Evolutionary conservation across 2,329 filamentous ascomycete genomes (phyloP).

Genomic region (Trichoderma breve): DNA sequence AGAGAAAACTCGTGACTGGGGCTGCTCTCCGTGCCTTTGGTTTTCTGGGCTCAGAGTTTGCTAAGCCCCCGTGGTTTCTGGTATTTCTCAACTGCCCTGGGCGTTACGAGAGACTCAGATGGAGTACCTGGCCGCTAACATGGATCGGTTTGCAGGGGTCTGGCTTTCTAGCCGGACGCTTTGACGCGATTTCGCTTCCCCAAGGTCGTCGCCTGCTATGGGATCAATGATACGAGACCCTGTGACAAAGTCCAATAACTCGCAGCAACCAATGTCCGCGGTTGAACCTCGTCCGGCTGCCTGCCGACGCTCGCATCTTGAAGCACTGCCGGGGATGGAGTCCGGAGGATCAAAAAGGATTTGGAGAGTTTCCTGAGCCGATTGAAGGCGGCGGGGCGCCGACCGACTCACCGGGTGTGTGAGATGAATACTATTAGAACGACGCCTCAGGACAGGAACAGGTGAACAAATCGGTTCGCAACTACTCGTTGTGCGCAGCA

Average conservation of each 20-base stretch:
- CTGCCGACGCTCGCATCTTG: not conserved
- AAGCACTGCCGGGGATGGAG: not conserved
- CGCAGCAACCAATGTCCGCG: not conserved
- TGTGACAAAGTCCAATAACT: not conserved
- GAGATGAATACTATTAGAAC: not conserved
- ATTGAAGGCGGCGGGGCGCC: not conserved
- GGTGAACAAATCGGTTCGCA: not conserved
- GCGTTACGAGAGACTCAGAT: not conserved
- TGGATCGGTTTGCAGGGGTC: not conserved
- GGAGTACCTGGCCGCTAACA: conserved; percentile 5
- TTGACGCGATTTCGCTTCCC: not conserved
- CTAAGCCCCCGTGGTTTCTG: not conserved
- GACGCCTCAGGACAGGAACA: not conserved
- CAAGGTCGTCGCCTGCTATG: not conserved
- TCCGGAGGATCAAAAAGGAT: not conserved
- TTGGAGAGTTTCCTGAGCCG: not conserved
- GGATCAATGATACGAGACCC: conserved; percentile 1
- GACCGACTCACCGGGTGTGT: conserved; percentile 1
- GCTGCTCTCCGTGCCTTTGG: not conserved
- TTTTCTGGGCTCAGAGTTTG: not conserved
- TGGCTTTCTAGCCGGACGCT: not conserved
- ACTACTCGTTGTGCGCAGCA: not conserved
- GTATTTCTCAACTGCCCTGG: not conserved
- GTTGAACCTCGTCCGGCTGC: not conserved
- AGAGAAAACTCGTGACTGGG: not conserved